Percentiles rank a stretch among this genome's conserved stretches.
Conservation (phyloP, 2,329 filamentous ascomycete genomes). For the Magnaporthiopsis incrustans region DNA sequence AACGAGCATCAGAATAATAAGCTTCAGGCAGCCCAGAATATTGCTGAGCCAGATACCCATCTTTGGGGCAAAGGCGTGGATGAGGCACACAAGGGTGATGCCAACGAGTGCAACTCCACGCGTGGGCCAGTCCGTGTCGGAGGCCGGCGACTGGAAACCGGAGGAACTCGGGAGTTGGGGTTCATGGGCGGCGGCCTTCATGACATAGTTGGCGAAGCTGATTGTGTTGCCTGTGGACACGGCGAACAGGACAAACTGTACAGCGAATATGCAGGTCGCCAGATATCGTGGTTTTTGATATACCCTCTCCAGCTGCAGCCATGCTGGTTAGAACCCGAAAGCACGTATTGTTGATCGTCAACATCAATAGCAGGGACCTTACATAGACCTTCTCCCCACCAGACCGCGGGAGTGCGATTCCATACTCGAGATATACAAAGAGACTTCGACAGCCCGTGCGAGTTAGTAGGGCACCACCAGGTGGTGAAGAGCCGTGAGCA, state of each 20-base stretch:
- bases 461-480: no score
- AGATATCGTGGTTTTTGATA: slow-evolving; percentile 25
- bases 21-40: slow-evolving; percentile 26
- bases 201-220: slow-evolving; percentile 24
- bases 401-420: slow-evolving; percentile 35
- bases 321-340: not conserved
- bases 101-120: slow-evolving; percentile 25
- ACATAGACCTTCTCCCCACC: slow-evolving; percentile 36
- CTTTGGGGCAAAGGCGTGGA: slow-evolving; percentile 26
- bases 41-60: slow-evolving; percentile 28
- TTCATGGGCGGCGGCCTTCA: slow-evolving; percentile 19
- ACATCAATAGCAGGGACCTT: slow-evolving; percentile 14
- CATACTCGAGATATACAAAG: slow-evolving; percentile 39
- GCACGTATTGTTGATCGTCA: not conserved
- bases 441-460: slow-evolving; percentile 11
- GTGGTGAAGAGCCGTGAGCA: no score
- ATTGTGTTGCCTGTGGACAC: slow-evolving; percentile 27
- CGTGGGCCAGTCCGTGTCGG: slow-evolving; percentile 25
- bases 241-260: slow-evolving; percentile 27
- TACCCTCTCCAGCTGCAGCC: slow-evolving; percentile 21
- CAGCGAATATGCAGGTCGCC: slow-evolving; percentile 26
- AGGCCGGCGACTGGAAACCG: slow-evolving; percentile 2
- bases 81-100: slow-evolving; percentile 26
- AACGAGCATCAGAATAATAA: slow-evolving; percentile 23
- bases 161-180: no score